Conservation (phyloP, 2,329 filamentous ascomycete species). For the Cladophialophora bantiana region DNA sequence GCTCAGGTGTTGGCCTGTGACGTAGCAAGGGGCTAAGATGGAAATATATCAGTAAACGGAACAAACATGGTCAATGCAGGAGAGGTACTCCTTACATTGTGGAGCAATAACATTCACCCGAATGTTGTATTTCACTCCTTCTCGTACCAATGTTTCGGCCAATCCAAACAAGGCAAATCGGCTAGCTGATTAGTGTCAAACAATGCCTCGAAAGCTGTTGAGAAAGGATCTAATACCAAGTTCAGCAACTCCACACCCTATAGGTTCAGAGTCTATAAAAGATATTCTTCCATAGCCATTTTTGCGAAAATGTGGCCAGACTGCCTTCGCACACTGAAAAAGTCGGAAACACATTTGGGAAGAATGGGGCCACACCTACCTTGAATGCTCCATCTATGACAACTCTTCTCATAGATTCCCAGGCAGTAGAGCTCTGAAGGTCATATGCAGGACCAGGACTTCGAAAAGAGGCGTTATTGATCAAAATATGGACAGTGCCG, state of each 20-base stretch:
- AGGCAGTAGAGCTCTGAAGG: constrained; percentile 9
- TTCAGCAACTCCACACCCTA: constrained; percentile 3
- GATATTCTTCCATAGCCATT: constrained; percentile 13
- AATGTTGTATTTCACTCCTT: constrained; percentile 97
- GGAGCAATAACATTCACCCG: constrained; percentile 93
- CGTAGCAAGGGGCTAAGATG: constrained; percentile 86
- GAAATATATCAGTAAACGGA: constrained; percentile 47
- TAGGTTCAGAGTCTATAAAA: constrained; percentile 6
- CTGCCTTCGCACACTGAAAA: constrained; percentile 15
- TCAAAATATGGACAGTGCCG: constrained; percentile 21
- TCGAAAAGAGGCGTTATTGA: constrained; percentile 20
- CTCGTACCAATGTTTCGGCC: constrained; percentile 95
- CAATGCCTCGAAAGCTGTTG: not conserved
- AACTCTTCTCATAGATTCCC: constrained; percentile 1
- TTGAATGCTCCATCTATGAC: constrained; percentile 16
- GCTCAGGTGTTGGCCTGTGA: constrained; percentile 1
- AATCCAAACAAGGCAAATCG: constrained; percentile 76
- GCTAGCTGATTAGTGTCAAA: constrained; percentile 1
- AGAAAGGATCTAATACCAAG: not conserved
- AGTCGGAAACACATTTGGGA: not conserved
- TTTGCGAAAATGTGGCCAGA: constrained; percentile 23
- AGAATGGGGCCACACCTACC: not conserved
- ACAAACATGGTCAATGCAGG: constrained; percentile 77
- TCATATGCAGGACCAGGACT: constrained; percentile 2
- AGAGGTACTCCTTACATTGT: constrained; percentile 73